phyloP scores from a whole-genome alignment of 2,329 filamentous ascomycete genomes.

The Mollisiaceae sp. region DNA sequence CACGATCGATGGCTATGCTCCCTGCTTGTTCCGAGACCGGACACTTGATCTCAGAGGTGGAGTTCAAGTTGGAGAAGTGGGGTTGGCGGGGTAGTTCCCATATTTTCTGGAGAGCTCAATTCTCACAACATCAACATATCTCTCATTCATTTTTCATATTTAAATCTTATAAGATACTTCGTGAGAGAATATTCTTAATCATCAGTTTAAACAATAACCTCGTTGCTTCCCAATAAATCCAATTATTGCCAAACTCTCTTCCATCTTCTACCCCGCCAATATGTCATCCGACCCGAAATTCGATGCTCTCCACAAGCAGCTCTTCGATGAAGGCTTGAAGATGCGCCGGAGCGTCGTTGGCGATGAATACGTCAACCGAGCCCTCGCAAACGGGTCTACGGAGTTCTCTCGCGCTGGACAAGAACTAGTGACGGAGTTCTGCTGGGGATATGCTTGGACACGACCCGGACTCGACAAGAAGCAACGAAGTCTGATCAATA shows the following conservation, averaged over 20 bases:
- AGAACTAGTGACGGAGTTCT: constrained; percentile 66
- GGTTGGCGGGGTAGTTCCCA: constrained; percentile 6
- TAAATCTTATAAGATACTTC: no score
- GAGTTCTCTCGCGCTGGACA: constrained; percentile 66
- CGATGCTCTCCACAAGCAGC: constrained; percentile 53
- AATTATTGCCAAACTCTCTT: not conserved
- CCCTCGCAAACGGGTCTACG: constrained; percentile 59
- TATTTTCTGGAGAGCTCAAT: not conserved
- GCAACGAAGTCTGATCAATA: constrained; percentile 65
- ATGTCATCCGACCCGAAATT: constrained; percentile 50
- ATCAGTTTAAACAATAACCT: no score
- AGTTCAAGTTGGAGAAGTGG: constrained; percentile 11
- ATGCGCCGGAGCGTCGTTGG: constrained; percentile 65
- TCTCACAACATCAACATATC: not conserved
- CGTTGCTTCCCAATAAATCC: no score
- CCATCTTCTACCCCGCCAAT: constrained; percentile 20
- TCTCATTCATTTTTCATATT: no score
- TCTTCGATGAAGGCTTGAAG: constrained; percentile 65
- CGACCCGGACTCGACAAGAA: constrained; percentile 66
- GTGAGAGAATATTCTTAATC: not conserved
- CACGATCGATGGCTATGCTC: not conserved
- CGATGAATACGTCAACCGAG: constrained; percentile 62
- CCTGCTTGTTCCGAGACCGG: constrained; percentile 4
- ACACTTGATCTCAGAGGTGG: not conserved
- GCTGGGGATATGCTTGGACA: constrained; percentile 69